Base-by-base conservation (phyloP, 768 basidiomycete genomes). In the Coprinopsis sp. region DNA sequence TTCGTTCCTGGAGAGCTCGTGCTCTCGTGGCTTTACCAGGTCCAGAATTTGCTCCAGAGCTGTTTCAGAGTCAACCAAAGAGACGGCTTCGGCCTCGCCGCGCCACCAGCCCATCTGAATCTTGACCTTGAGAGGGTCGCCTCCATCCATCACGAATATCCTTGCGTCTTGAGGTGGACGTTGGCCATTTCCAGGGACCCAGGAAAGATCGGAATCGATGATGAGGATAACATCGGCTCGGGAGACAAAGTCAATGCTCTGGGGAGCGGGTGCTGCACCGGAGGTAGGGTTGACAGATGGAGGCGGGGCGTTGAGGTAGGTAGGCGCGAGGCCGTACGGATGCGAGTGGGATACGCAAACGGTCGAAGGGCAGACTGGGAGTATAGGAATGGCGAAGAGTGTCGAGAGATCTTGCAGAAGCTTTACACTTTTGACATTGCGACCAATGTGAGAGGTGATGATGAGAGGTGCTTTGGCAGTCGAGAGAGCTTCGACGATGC, bases 171-270 rank as follows among this genome's bases (percentile, higher is more conserved):
- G 50, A 3, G 30, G 55, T 0, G 83, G 81, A 3, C 59, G 64
- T 27, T 73, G 71, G 5, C 36, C 34, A 44, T 74, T 68, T 36
- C 57, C 65, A 1, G 78, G 72, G 22, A 83, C 77, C 81, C 84
- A 87, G 0, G 84, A 81, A 0, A 84, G 64, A 50, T 83, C 82
- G 6, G 69, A 70, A 47, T 87, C 84, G n/a, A 88, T 49, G 14
- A 85, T 64, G 8, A 88, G 62, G 14, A 88, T 70, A 3, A 79
- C 73, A 51, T 88, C 86, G 0, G 82, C 82, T 19, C 63, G 60
- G 25, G 65, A 64, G 16, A 87, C 70, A 40, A 72, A 67, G 18
- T 30, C 19, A 10, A 41, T 10, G 16, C 44, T n/a, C 23, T 33
- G 21, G 4, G 46, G n/a, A 30, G 46, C 46, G 14, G 11, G 36